Evolutionary conservation across 306 rosid genomes (phyloP).

Genomic region (Carpinus fangiana): DNA sequence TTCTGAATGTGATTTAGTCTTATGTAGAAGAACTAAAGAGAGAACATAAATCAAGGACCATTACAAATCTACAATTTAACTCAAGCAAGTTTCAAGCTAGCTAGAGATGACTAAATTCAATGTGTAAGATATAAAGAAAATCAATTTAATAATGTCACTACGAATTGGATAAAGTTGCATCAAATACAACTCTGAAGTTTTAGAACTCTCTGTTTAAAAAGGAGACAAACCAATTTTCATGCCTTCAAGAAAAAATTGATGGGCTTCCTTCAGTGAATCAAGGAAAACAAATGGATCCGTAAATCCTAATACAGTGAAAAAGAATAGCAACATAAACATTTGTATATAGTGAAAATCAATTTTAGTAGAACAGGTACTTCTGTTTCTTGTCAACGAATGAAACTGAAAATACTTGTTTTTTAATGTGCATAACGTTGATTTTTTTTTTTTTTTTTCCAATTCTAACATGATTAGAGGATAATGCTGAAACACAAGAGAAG

Average conservation of each 20-base stretch:
- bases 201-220: background rate
- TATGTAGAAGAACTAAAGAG: slow-evolving; percentile 25
- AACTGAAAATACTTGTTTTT: background rate
- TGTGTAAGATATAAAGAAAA: background rate
- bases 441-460: too few relatives aligned
- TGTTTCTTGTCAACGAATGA: background rate
- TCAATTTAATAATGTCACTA: background rate
- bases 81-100: background rate
- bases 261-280: slow-evolving; percentile 66
- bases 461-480: too few relatives aligned
- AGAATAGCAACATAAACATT: background rate
- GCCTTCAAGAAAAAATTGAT: slow-evolving; percentile 77
- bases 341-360: background rate
- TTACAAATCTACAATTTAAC: background rate
- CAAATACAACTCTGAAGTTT: background rate
- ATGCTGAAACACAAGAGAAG: too few relatives aligned
- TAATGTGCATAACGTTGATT: too few relatives aligned
- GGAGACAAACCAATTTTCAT: slow-evolving; percentile 70
- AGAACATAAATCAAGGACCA: slow-evolving; percentile 12
- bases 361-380: background rate
- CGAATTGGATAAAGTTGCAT: background rate
- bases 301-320: background rate
- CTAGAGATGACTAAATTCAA: background rate
- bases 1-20: slow-evolving; percentile 57
- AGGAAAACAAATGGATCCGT: slow-evolving; percentile 34